phyloP scores from a whole-genome alignment of 768 basidiomycete genomes.

The Serendipita sp. region DNA sequence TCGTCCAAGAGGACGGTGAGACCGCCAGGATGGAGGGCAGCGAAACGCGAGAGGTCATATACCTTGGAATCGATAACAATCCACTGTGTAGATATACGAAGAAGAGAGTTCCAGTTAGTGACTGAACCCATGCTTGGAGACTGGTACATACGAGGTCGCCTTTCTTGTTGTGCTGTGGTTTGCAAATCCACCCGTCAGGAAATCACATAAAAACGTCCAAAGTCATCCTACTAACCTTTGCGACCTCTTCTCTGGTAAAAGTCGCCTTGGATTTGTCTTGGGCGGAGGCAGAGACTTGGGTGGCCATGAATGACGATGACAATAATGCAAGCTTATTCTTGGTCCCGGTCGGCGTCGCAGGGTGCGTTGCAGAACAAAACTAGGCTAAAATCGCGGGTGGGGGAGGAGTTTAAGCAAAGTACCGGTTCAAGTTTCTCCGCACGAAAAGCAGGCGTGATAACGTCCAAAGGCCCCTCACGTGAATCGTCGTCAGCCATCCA shows the following conservation, averaged over 20 bases:
- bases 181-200: background rate
- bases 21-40: slow-evolving; percentile 72
- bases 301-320: background rate
- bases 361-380: background rate
- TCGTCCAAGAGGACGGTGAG: slow-evolving; percentile 54
- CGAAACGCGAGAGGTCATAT: slow-evolving; percentile 69
- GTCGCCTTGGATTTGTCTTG: slow-evolving; percentile 19
- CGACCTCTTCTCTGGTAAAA: slow-evolving; percentile 55
- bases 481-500: background rate
- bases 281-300: no score
- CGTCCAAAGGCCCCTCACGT: background rate
- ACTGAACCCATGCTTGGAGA: background rate
- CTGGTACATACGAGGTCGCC: slow-evolving; percentile 39
- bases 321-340: no score
- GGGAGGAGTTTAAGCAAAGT: background rate
- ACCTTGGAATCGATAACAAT: slow-evolving; percentile 73
- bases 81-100: slow-evolving; percentile 42
- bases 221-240: slow-evolving; percentile 30
- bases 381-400: background rate
- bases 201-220: background rate
- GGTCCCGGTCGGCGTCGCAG: background rate
- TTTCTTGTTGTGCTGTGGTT: slow-evolving; percentile 48
- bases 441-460: background rate
- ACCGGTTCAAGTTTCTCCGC: background rate
- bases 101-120: background rate